Evolutionary conservation across 2,329 filamentous ascomycete genomes (phyloP).

Genomic region (Paraphoma chrysanthemicola): DNA sequence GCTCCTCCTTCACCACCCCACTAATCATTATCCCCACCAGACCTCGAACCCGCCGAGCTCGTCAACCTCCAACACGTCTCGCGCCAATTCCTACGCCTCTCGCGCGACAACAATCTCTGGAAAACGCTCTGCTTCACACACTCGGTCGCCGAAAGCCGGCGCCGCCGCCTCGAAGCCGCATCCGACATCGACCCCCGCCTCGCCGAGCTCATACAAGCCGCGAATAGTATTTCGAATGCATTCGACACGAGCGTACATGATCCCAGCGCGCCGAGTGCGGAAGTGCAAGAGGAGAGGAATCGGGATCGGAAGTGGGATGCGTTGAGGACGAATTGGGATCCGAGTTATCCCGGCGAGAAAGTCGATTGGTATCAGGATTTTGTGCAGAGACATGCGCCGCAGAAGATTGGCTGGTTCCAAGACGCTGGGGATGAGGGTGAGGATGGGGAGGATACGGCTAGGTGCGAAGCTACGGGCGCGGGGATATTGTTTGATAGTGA

Average conservation of each 20-base stretch:
- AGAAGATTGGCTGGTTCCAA: slow-evolving; percentile 80
- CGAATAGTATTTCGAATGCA: slow-evolving; percentile 40
- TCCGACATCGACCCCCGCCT: slow-evolving; percentile 52
- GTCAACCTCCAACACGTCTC: slow-evolving; percentile 74
- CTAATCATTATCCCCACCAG: slow-evolving; percentile 49
- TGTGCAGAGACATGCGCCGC: slow-evolving; percentile 77
- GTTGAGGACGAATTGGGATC: slow-evolving; percentile 83
- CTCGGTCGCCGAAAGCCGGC: slow-evolving; percentile 70
- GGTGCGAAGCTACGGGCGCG: slow-evolving; percentile 74
- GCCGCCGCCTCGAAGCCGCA: slow-evolving; percentile 48
- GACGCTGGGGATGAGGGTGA: slow-evolving; percentile 56
- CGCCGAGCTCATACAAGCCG: slow-evolving; percentile 50
- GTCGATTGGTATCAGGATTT: slow-evolving; percentile 90
- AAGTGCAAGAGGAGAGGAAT: slow-evolving; percentile 40
- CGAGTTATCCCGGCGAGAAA: slow-evolving; percentile 72
- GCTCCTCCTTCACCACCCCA: slow-evolving; percentile 3
- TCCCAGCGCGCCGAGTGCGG: slow-evolving; percentile 35
- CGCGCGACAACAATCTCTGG: slow-evolving; percentile 80
- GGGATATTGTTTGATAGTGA: slow-evolving; percentile 67
- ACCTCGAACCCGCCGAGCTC: slow-evolving; percentile 69
- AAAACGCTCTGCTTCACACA: slow-evolving; percentile 74
- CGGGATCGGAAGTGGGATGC: slow-evolving; percentile 55
- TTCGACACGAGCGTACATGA: slow-evolving; percentile 34
- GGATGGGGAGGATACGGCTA: slow-evolving; percentile 45
- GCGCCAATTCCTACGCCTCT: slow-evolving; percentile 68